A percentile compares a stretch with the other conserved stretches of the same genome.
Conservation (phyloP, 2,329 filamentous ascomycete genomes). For the Cryphonectria naterciae region DNA sequence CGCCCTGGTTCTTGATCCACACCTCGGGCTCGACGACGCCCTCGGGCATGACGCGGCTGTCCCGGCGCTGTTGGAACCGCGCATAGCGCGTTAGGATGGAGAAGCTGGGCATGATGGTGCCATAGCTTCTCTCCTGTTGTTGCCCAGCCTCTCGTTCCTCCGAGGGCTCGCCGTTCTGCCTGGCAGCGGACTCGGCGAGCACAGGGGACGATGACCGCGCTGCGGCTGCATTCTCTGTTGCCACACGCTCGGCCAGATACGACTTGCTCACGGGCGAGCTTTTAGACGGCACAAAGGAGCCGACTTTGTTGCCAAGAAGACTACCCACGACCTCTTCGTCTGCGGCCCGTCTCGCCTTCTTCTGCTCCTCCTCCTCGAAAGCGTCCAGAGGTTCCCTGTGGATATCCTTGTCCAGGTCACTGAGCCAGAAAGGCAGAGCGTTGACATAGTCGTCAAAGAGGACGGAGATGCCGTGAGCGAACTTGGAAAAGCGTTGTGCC, state of each 20-base stretch:
- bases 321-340: conserved; percentile 90
- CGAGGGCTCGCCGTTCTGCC: conserved; percentile 16
- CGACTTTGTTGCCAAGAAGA: conserved; percentile 68
- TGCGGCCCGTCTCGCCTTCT: conserved; percentile 77
- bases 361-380: conserved; percentile 89
- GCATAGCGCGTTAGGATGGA: conserved; percentile 76
- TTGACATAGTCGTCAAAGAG: conserved; percentile 97
- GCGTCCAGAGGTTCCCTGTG: conserved; percentile 88
- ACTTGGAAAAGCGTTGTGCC: conserved; percentile 91
- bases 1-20: conserved; percentile 94
- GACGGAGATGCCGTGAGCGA: conserved; percentile 88
- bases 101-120: conserved; percentile 77
- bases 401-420: conserved; percentile 90
- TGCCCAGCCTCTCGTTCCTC: conserved; percentile 22
- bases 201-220: conserved; percentile 24
- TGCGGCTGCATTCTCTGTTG: conserved; percentile 30
- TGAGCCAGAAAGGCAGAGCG: conserved; percentile 93
- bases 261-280: conserved; percentile 72
- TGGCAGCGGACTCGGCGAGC: conserved; percentile 14
- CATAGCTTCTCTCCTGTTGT: conserved; percentile 46
- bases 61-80: conserved; percentile 51
- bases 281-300: conserved; percentile 62
- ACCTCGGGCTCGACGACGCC: conserved; percentile 83
- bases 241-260: conserved; percentile 59
- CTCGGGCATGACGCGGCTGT: conserved; percentile 68